phyloP scores from a whole-genome alignment of 257 asterid genomes.

The Rhazya stricta region DNA sequence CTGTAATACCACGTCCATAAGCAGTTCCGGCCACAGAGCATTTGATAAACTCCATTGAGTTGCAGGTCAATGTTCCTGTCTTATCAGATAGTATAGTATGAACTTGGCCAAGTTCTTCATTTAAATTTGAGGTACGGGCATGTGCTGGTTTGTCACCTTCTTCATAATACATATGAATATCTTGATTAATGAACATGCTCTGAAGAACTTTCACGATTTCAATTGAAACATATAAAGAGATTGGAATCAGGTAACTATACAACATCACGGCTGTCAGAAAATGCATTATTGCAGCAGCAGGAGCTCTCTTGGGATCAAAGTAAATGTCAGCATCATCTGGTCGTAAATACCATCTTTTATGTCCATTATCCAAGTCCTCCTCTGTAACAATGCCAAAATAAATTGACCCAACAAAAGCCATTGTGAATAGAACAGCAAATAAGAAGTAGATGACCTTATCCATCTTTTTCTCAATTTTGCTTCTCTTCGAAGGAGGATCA shows the following conservation, averaged over 20 bases:
- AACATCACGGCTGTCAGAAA: slow-evolving; percentile 72
- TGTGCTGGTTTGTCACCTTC: slow-evolving; percentile 88
- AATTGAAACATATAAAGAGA: slow-evolving; percentile 78
- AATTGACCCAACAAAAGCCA: slow-evolving; percentile 63
- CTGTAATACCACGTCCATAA: slow-evolving; percentile 74
- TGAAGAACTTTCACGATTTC: slow-evolving; percentile 91
- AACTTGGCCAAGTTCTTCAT: slow-evolving; percentile 91
- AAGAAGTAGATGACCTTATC: slow-evolving; percentile 73
- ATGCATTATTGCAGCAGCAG: slow-evolving; percentile 66
- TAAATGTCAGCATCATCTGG: slow-evolving; percentile 47
- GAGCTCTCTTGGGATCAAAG: slow-evolving; percentile 70
- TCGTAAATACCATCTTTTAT: slow-evolving; percentile 66
- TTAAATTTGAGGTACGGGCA: slow-evolving; percentile 87
- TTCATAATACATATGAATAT: slow-evolving; percentile 74
- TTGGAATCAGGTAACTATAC: slow-evolving; percentile 75
- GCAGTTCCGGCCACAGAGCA: slow-evolving; percentile 86
- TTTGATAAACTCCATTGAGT: slow-evolving; percentile 93
- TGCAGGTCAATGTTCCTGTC: slow-evolving; percentile 88
- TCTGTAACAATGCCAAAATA: slow-evolving; percentile 67
- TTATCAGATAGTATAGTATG: slow-evolving; percentile 87
- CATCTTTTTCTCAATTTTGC: slow-evolving; percentile 85
- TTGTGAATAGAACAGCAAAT: slow-evolving; percentile 55
- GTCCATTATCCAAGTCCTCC: slow-evolving; percentile 51
- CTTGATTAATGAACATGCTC: slow-evolving; percentile 74
- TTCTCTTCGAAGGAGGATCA: slow-evolving; percentile 85